Evolutionary conservation across 768 basidiomycete genomes (phyloP).

Genomic region (Leucocoprinus birnbaumii): DNA sequence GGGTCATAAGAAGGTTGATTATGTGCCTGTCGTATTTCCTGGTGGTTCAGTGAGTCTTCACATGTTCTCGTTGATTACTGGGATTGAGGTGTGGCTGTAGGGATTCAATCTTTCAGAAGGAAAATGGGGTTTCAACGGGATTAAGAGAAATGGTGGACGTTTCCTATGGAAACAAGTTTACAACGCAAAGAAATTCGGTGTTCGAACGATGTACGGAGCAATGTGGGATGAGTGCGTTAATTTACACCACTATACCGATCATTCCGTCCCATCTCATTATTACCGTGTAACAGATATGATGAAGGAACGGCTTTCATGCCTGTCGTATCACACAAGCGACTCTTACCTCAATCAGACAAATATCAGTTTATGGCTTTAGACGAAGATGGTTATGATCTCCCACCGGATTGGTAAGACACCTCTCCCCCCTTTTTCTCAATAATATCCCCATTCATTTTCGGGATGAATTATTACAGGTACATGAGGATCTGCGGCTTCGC

Average conservation of each 20-base stretch:
- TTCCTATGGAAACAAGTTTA: conserved; percentile 80
- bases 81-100: conserved; percentile 28
- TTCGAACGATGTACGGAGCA: conserved; percentile 70
- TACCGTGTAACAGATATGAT: conserved; percentile 57
- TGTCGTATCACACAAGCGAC: conserved; percentile 51
- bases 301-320: conserved; percentile 86
- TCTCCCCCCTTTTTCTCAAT: too few relatives aligned
- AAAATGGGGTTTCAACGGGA: conserved; percentile 70
- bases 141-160: conserved; percentile 66
- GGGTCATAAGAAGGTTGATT: conserved; percentile 57
- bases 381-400: conserved; percentile 73
- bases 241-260: conserved; percentile 7
- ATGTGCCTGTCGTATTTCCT: conserved; percentile 81
- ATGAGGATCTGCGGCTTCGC: conserved; percentile 78
- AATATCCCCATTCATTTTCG: too few relatives aligned
- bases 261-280: conserved; percentile 6
- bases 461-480: conserved; percentile 41
- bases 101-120: conserved; percentile 71
- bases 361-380: conserved; percentile 71
- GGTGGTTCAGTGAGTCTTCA: conserved; percentile 68
- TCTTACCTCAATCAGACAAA: conserved; percentile 58
- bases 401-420: conserved; percentile 65
- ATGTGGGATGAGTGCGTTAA: conserved; percentile 82
- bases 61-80: conserved; percentile 8
- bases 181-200: conserved; percentile 61